phyloP scores from a whole-genome alignment of 2,329 filamentous ascomycete species.

The Kalmusia sp. region DNA sequence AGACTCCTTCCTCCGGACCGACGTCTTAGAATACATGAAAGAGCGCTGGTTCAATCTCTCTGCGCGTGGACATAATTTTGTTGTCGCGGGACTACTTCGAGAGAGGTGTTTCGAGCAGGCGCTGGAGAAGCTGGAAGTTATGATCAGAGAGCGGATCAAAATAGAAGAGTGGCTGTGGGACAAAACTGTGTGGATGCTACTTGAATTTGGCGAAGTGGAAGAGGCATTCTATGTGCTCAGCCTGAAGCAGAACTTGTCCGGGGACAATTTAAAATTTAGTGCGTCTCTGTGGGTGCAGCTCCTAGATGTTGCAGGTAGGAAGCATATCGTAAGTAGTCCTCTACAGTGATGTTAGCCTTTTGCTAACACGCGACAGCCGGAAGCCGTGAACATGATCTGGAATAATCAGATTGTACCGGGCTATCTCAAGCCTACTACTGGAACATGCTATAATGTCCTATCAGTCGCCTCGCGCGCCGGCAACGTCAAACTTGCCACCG shows the following conservation, averaged over 20 bases:
- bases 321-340: constrained; percentile 57
- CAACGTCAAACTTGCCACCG: constrained; percentile 72
- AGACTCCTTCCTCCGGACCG: constrained; percentile 77
- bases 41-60: constrained; percentile 72
- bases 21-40: constrained; percentile 76
- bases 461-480: constrained; percentile 73
- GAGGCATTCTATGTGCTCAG: constrained; percentile 74
- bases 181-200: constrained; percentile 76
- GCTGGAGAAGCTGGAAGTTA: constrained; percentile 70
- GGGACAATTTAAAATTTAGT: constrained; percentile 49
- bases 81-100: constrained; percentile 77
- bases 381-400: constrained; percentile 76
- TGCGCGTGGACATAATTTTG: constrained; percentile 67
- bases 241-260: constrained; percentile 57
- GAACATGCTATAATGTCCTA: constrained; percentile 72
- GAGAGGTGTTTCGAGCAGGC: constrained; percentile 86
- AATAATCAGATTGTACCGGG: constrained; percentile 65
- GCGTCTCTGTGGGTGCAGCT: constrained; percentile 71
- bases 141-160: constrained; percentile 63
- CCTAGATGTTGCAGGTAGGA: constrained; percentile 75
- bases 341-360: not conserved
- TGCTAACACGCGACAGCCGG: constrained; percentile 54
- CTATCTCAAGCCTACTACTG: constrained; percentile 69
- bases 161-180: constrained; percentile 79
- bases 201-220: constrained; percentile 75